These are phyloP conservation scores for Pichia sp. DNA, from an alignment of 1,139 yeast genomes.

Conservation along the genomic window DNA sequence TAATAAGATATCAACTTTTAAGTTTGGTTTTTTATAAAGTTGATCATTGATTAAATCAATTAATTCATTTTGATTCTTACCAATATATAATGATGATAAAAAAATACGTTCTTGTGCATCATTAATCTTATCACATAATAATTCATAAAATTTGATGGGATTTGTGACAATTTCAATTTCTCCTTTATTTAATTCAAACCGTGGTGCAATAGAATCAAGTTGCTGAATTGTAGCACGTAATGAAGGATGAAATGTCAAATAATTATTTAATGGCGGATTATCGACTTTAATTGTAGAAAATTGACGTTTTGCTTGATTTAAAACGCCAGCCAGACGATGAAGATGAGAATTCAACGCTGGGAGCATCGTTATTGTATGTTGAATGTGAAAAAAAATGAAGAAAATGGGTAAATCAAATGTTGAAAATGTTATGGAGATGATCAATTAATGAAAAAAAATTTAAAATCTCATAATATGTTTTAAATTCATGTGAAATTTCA, in stretches of 20 bases:
- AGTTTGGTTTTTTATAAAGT: slow-evolving; percentile 47
- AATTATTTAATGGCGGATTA: slow-evolving; percentile 22
- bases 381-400: background rate
- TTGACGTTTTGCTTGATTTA: slow-evolving; percentile 11
- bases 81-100: slow-evolving; percentile 80
- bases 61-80: slow-evolving; percentile 73
- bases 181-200: slow-evolving; percentile 54
- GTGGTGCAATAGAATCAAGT: slow-evolving; percentile 61
- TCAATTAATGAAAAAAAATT: background rate
- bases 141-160: slow-evolving; percentile 65
- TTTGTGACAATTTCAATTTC: slow-evolving; percentile 58
- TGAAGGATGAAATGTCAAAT: slow-evolving; percentile 40
- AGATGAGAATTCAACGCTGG: slow-evolving; percentile 9
- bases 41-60: slow-evolving; percentile 56
- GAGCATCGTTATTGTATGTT: background rate
- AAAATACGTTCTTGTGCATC: slow-evolving; percentile 58
- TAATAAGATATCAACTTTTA: slow-evolving; percentile 66
- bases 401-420: background rate
- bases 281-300: slow-evolving; percentile 25
- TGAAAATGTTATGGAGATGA: background rate
- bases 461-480: background rate
- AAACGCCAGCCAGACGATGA: slow-evolving; percentile 3
- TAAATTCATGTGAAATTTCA: slow-evolving; percentile 3
- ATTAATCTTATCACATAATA: slow-evolving; percentile 50
- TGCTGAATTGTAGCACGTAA: slow-evolving; percentile 47